These are phyloP conservation scores for Clitopilus hobsonii DNA, from an alignment of 768 basidiomycete species.

Conservation along the genomic window DNA sequence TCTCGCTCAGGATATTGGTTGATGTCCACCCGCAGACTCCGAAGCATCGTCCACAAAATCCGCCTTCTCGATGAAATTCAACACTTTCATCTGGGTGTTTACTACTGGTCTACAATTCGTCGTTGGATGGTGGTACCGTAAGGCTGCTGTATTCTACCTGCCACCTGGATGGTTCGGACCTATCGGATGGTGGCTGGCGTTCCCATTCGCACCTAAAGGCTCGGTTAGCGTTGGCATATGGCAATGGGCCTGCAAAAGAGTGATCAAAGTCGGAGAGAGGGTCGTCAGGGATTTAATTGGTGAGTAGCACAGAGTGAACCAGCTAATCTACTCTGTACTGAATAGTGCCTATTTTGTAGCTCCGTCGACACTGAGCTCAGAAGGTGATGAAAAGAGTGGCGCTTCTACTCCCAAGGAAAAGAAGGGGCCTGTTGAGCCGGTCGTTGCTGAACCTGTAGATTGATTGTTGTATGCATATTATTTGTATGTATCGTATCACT, in stretches of 20 bases:
- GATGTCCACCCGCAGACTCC: constrained; percentile 44
- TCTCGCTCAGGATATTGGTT: not conserved
- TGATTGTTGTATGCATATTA: not conserved
- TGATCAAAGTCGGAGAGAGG: constrained; percentile 73
- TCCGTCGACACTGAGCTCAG: constrained; percentile 7
- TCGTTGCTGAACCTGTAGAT: not conserved
- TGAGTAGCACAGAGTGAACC: no score
- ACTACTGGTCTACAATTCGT: constrained; percentile 86
- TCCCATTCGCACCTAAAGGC: constrained; percentile 89
- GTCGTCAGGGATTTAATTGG: constrained; percentile 60
- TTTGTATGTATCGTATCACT: constrained; percentile 8
- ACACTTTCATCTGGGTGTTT: constrained; percentile 66
- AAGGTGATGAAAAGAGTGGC: constrained; percentile 6
- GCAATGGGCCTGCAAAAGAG: constrained; percentile 91
- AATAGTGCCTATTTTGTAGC: constrained; percentile 5
- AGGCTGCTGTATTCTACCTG: constrained; percentile 88
- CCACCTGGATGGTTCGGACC: constrained; percentile 90
- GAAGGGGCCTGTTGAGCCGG: constrained; percentile 10
- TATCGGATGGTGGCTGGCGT: constrained; percentile 79
- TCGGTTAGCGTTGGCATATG: constrained; percentile 91
- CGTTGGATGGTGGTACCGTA: constrained; percentile 90
- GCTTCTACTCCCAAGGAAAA: constrained; percentile 9
- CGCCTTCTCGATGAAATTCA: constrained; percentile 69
- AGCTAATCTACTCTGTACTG: not conserved
- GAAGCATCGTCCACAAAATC: constrained; percentile 57